Base-by-base conservation (phyloP, 208 protist species). In the Leishmania arabica region DNA sequence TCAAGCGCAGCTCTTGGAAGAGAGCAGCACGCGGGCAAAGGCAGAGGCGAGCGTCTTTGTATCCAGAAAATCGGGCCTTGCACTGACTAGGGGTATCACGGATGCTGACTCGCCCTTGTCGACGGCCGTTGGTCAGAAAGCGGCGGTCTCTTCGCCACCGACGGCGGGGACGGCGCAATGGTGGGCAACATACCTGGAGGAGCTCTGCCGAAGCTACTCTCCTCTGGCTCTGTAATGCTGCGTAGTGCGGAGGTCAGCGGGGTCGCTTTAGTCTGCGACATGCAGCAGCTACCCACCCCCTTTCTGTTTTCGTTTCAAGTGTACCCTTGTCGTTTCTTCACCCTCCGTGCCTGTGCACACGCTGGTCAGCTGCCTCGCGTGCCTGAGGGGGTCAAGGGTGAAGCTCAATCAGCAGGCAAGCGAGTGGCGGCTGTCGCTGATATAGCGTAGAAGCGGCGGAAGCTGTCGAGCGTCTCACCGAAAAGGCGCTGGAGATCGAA, bases 141-240 rank as follows among this genome's bases (percentile, higher is more conserved):
- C 74, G 21, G 15, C 74, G 6, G 37, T 34, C 54, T 42, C 74
- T 37, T 51, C 74, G 24, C 40, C 74, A 47, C 74, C 60, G 8
- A 31, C 72, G 5, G 71, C 82, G 3, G 82, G 73, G 24, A 79
- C 77, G 53, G 82, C 77, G 51, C 64, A 78, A 51, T 85, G 82
- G 82, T 85, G 82, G 82, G 77, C 77, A 21, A 54, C 60, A 11
- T 85, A 74, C 66, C 31, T 85, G 17, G 82, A 85, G 49, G 73
- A 81, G 2, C 40, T 85, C 27, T 85, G 82, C 64, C 82, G 47
- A n/a, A 58, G 77, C 73, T 85, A 76, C 73, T 64, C 54, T 9
- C 66, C 45, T 56, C 71, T 82, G 3, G n/a, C 54, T 15, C 34
- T 31, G 19, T 69, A 27, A 13, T 47, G 0, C 27, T 56, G 51